Percentiles rank a stretch among this genome's conserved stretches.
Evolutionary conservation across 331 rosid species (phyloP).

Genomic region (Malus hybrid): DNA sequence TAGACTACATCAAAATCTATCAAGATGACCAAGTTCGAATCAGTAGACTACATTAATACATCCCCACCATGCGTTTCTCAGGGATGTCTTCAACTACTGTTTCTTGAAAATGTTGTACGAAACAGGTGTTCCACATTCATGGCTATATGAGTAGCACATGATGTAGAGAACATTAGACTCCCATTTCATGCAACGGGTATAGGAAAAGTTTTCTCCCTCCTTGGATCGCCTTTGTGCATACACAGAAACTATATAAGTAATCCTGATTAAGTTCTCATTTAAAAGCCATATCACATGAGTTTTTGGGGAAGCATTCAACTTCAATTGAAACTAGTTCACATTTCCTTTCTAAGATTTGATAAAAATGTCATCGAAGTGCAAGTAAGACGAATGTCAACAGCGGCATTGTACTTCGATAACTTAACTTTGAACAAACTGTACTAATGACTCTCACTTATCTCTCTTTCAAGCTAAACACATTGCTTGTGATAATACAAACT

Average conservation of each 20-base stretch:
- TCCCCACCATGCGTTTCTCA: background rate
- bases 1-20: background rate
- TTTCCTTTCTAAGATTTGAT: background rate
- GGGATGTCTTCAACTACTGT: background rate
- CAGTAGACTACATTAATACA: background rate
- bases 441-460: background rate
- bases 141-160: too few species aligned
- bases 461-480: background rate
- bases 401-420: background rate
- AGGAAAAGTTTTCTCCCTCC: too few species aligned
- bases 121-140: too few species aligned
- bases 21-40: too few species aligned
- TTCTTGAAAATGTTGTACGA: too few species aligned
- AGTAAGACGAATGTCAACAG: background rate
- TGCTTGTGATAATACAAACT: background rate
- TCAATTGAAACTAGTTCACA: background rate
- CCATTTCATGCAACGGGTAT: too few species aligned
- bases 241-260: too few species aligned
- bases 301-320: background rate
- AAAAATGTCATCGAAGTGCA: background rate
- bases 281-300: background rate
- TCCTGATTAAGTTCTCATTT: too few species aligned
- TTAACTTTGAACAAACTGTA: background rate
- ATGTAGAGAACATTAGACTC: too few species aligned
- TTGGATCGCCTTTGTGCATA: too few species aligned